Evolutionary conservation across 2,329 filamentous ascomycete species (phyloP).

Genomic region (Aureobasidium subglaciale): DNA sequence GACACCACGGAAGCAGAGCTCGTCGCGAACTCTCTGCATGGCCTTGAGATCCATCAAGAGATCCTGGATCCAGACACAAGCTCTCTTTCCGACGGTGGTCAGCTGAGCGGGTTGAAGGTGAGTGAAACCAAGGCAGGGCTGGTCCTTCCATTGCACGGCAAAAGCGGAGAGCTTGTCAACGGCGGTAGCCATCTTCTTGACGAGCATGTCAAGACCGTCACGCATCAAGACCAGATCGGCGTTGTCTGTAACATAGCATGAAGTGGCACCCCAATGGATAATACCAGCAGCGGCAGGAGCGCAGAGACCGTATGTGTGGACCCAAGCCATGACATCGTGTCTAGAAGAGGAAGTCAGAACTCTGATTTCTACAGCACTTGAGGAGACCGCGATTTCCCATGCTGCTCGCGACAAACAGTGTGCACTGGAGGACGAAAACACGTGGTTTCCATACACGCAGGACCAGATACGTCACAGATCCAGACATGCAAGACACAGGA

Average conservation of each 20-base stretch:
- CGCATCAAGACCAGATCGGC: slow-evolving; percentile 70
- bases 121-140: slow-evolving; percentile 70
- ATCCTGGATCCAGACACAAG: slow-evolving; percentile 69
- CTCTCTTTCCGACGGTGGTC: slow-evolving; percentile 56
- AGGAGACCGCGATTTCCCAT: background rate
- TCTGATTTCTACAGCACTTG: background rate
- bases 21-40: slow-evolving; percentile 60
- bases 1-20: slow-evolving; percentile 68
- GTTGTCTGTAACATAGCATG: slow-evolving; percentile 64
- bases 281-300: slow-evolving; percentile 74
- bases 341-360: slow-evolving; percentile 17
- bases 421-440: background rate
- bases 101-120: slow-evolving; percentile 59
- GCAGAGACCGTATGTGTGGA: slow-evolving; percentile 57
- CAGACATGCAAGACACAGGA: background rate
- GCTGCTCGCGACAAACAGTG: background rate
- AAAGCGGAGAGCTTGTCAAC: slow-evolving; percentile 68
- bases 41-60: slow-evolving; percentile 67
- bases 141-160: slow-evolving; percentile 63
- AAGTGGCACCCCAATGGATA: slow-evolving; percentile 68
- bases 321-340: slow-evolving; percentile 49
- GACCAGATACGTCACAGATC: background rate
- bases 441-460: background rate
- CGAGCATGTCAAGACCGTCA: slow-evolving; percentile 67
- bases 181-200: slow-evolving; percentile 71